Base-by-base conservation (phyloP, 371 early-diverging fungal genomes). In the Massospora cicadina region DNA sequence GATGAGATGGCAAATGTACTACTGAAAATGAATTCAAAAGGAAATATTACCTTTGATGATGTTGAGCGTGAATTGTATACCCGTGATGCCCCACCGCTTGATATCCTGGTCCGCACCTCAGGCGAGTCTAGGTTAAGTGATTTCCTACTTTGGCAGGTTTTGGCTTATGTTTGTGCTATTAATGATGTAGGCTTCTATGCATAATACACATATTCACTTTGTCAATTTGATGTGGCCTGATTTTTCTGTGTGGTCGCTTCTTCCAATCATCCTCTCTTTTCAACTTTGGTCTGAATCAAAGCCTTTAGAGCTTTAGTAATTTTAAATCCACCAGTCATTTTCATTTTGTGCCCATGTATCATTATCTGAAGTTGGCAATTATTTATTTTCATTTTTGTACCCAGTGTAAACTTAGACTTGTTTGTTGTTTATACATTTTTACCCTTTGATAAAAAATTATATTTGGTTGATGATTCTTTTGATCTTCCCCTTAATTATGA, bases 121-220 rank as follows among this genome's bases (percentile, higher is more conserved):
- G 98, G 98, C 10, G 98, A 98, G 75, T 86, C 88, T 21, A 81
- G 99, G 24, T 77, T 99, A 54, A 93, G 93, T 68, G 98, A 99
- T 74, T 99, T 94, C 73, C 73, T 99, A 76, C 77, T 99, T 54
- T 95, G 95, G 91, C 98, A 98, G 79, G 83, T 80, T 61, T 66
- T 69, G 33, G 25, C 1, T 53, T 33, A 2, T 33, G 54, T 28
- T 1, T n/a, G 13, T 33, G 2, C 21, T 29, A 71, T 7, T 43
- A 0, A 27, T 54, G 1, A 33, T 23, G 28, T 57, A 54, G 54
- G 59, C 76, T 72, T 72, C 79, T 54, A 74, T 81, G 28, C 78
- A 85, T 24, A 67, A 74, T 54, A 85, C 88, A 63, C 83, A 87
- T 25, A 79, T 96, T 26, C 86, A 90, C 61, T 95, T 96, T 74